Evolutionary conservation across 2,329 filamentous ascomycete genomes (phyloP), one percentile per base, ranked within the genome.

Genomic region (Diaporthe batatas): DNA sequence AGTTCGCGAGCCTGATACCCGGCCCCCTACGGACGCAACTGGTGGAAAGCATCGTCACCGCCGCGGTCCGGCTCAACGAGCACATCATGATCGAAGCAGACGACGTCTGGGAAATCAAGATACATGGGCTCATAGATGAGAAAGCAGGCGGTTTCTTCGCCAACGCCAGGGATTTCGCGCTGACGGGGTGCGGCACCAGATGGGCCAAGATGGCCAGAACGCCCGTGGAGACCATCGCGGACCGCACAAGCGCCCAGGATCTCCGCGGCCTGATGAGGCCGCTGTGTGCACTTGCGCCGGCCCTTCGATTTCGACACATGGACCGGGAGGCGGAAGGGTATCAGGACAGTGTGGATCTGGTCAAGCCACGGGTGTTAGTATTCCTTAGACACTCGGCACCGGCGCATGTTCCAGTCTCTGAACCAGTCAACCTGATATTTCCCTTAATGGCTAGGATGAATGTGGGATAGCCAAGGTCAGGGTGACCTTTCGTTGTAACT

Each of bases 21-120:
- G 10, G 11, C 6, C 18, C 1, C 25, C 0, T 1, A 29, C 25
- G 1, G n/a, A 11, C 2, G 2, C 18, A 7, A 1, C 29, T 49
- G 39, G 7, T 18, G 7, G 18, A 18, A 0, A 21, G 5, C 1
- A 36, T 65, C 59, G 21, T 65, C 42, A 6, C 21, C 29, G 42
- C 59, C 21, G 59, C 59, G 29, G 59, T 51, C 25, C 5, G 1
- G 18, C 59, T 65, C 44, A 65, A 29, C 42, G 59, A 65, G 29
- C 10, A 34, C 59, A 65, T 65, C 18, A 51, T 51, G 59, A 36
- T n/a, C 42, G 42, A 65, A n/a, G 42, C 42, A n/a, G 39, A 65
- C 6, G 44, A 65, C 42, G 34, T 51, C 29, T 65, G 59, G 59
- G n/a, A 12, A 21, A 1, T 65, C 11, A 16, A 49, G 29, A 29